Percentiles rank a stretch among this genome's conserved stretches.
phyloP scores from a whole-genome alignment of 1,284 basidiomycete genomes.

The Melanopsichium pennsylvanicum region DNA sequence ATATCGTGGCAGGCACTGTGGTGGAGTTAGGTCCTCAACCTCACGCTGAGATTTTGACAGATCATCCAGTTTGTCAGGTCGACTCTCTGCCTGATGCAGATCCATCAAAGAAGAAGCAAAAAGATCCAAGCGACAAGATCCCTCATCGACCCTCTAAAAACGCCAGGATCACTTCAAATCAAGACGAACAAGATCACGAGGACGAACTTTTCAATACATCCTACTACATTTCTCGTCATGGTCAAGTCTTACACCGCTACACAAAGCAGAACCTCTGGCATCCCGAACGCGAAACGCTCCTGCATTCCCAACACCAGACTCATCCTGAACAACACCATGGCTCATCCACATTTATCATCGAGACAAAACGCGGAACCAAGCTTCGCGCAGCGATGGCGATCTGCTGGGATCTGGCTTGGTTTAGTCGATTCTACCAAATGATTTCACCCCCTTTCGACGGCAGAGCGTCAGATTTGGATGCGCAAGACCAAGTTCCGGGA shows the following conservation, averaged over 20 bases:
- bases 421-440: slow-evolving; percentile 53
- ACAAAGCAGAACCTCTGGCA: slow-evolving; percentile 65
- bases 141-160: slow-evolving; percentile 13
- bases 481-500: slow-evolving; percentile 32
- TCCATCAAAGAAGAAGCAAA: not conserved
- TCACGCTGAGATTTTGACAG: slow-evolving; percentile 10
- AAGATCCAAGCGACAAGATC: slow-evolving; percentile 10
- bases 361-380: slow-evolving; percentile 50
- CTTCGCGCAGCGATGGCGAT: slow-evolving; percentile 56
- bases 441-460: slow-evolving; percentile 16
- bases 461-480: slow-evolving; percentile 27
- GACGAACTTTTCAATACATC: slow-evolving; percentile 60
- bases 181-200: slow-evolving; percentile 1
- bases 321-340: slow-evolving; percentile 47
- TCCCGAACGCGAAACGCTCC: slow-evolving; percentile 54
- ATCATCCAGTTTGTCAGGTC: slow-evolving; percentile 23
- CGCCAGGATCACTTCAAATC: not conserved
- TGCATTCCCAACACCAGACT: slow-evolving; percentile 38
- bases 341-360: slow-evolving; percentile 47
- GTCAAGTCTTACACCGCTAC: slow-evolving; percentile 51
- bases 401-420: slow-evolving; percentile 64
- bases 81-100: too few species aligned
- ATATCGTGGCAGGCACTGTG: slow-evolving; percentile 63
- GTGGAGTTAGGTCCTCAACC: slow-evolving; percentile 52
- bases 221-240: slow-evolving; percentile 55